These are phyloP conservation scores for Lachancea thermotolerans DNA, from an alignment of 805 yeast genomes.

Conservation along the genomic window DNA sequence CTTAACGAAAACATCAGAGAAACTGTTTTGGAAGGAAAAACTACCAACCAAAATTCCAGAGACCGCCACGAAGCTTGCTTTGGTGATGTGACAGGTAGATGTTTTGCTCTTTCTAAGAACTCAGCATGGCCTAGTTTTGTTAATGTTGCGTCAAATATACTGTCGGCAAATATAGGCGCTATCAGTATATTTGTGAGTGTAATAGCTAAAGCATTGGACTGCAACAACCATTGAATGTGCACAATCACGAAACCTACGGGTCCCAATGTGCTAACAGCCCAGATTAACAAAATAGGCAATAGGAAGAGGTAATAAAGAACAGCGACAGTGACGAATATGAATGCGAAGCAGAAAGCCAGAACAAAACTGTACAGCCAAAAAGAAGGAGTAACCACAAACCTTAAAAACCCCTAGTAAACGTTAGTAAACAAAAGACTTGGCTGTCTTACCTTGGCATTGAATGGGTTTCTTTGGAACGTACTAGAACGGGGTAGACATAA, in stretches of 20 bases:
- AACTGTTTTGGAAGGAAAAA: slow-evolving; percentile 11
- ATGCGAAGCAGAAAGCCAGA: slow-evolving; percentile 18
- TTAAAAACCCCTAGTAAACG: slow-evolving; percentile 22
- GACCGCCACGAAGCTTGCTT: slow-evolving; percentile 5
- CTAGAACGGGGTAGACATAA: slow-evolving; percentile 7
- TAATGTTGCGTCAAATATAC: slow-evolving; percentile 19
- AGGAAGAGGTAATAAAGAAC: slow-evolving; percentile 20
- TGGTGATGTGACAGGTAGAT: slow-evolving; percentile 4
- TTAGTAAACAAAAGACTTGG: slow-evolving; percentile 1
- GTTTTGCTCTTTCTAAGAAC: slow-evolving; percentile 6
- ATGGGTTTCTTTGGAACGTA: slow-evolving; percentile 4
- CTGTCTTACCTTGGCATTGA: no score
- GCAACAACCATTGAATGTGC: slow-evolving; percentile 27
- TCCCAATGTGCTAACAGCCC: slow-evolving; percentile 25
- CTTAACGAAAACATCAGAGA: slow-evolving; percentile 8
- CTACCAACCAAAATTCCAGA: slow-evolving; percentile 16
- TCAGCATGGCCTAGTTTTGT: slow-evolving; percentile 3
- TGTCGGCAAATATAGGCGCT: slow-evolving; percentile 19
- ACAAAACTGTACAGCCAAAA: slow-evolving; percentile 28
- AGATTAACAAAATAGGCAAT: slow-evolving; percentile 23
- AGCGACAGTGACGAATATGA: slow-evolving; percentile 20
- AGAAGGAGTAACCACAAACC: slow-evolving; percentile 15
- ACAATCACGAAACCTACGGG: slow-evolving; percentile 28
- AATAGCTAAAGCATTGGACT: slow-evolving; percentile 24
- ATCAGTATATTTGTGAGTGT: slow-evolving; percentile 20